A percentile compares a stretch with the other conserved stretches of the same genome.
Conservation (phyloP, 2,329 filamentous ascomycete species). For the Claviceps sp. region DNA sequence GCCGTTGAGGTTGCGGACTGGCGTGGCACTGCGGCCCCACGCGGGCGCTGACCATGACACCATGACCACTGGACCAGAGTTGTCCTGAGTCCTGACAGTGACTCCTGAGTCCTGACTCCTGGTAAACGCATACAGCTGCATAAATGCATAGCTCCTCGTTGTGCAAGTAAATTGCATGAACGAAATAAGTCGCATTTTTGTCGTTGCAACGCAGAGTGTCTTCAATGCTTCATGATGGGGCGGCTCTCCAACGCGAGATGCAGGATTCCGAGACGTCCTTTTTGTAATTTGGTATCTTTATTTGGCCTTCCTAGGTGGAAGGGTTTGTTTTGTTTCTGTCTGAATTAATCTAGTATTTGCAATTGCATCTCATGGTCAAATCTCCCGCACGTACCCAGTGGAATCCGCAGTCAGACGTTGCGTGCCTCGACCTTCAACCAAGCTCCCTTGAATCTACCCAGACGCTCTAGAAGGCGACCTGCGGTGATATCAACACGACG, state of each 20-base stretch:
- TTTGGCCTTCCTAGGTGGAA: not conserved
- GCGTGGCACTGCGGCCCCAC: not conserved
- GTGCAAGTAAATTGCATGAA: not conserved
- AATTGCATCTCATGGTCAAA: not conserved
- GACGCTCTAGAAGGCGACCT: slow-evolving; percentile 28
- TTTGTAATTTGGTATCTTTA: not conserved
- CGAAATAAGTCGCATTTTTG: not conserved
- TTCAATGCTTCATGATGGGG: not conserved
- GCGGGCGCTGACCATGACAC: not conserved
- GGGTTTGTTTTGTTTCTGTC: not conserved
- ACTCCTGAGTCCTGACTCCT: too few relatives aligned
- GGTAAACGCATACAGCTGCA: slow-evolving; percentile 1
- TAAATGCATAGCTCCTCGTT: not conserved
- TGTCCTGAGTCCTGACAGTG: too few relatives aligned
- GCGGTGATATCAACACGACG: slow-evolving; percentile 58
- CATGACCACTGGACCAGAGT: not conserved
- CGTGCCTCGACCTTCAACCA: not conserved
- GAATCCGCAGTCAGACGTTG: not conserved
- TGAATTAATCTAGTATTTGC: not conserved
- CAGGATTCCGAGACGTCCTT: not conserved
- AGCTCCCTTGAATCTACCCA: not conserved
- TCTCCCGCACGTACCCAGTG: not conserved
- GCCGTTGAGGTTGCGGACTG: slow-evolving; percentile 1
- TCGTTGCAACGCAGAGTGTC: not conserved
- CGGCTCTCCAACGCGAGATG: not conserved